Conservation (phyloP, 192 early-diverging fungal species). For the Dispira simplex region DNA sequence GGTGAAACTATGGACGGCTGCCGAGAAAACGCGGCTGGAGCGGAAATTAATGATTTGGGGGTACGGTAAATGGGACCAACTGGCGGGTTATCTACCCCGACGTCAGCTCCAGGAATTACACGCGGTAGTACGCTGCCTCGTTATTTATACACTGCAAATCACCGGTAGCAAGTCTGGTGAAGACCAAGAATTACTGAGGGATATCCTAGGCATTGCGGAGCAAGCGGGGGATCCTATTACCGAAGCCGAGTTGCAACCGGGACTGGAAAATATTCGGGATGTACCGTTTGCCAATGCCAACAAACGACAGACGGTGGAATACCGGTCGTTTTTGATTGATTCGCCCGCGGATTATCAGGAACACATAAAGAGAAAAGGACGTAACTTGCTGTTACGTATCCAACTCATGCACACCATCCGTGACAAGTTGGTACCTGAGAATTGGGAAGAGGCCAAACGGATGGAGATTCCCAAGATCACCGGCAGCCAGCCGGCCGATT, state of each 20-base stretch:
- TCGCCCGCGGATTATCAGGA: constrained; percentile 60
- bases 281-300: constrained; percentile 47
- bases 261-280: neutral
- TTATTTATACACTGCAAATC: constrained; percentile 29
- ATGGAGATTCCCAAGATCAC: constrained; percentile 50
- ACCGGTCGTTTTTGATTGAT: constrained; percentile 49
- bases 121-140: constrained; percentile 34
- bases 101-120: constrained; percentile 39
- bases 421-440: constrained; percentile 43
- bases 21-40: constrained; percentile 38
- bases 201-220: constrained; percentile 32
- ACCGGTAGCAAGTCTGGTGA: constrained; percentile 31
- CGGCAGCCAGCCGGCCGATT: constrained; percentile 37
- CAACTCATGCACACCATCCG: constrained; percentile 64
- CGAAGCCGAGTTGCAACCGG: constrained; percentile 22
- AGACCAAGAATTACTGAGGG: constrained; percentile 40
- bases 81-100: constrained; percentile 36
- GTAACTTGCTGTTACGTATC: constrained; percentile 54
- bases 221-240: constrained; percentile 27
- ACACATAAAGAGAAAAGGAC: constrained; percentile 48
- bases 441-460: constrained; percentile 40
- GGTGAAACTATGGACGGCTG: constrained; percentile 25
- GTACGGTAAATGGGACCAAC: constrained; percentile 44
- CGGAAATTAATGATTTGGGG: constrained; percentile 48
- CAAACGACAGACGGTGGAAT: constrained; percentile 47